Base-by-base conservation (phyloP, 208 protist genomes). In the Trypanosoma melophagium region DNA sequence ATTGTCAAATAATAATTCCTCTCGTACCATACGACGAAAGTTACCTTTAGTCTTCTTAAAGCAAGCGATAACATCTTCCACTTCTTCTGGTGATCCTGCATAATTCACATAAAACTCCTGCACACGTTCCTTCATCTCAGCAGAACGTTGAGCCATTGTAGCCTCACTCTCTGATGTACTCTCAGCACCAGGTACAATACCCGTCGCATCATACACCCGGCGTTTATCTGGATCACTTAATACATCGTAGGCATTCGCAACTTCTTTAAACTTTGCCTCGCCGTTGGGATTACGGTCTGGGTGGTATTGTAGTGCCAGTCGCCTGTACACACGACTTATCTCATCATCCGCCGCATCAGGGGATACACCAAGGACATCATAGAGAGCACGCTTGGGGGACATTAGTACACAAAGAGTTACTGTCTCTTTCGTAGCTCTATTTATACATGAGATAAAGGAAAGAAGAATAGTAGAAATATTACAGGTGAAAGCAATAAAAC, bases 211-310 rank as follows among this genome's bases (percentile, higher is more conserved):
- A 81, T 99, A 99, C 7, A 98, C 61, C n/a, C 79, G 60, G 25
- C 97, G 87, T 69, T 98, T 98, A 59, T 98, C 74, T 8, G 66
- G 31, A 63, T 99, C 97, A 60, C 66, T 81, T 9, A 99, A 86
- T 1, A 99, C 81, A n/a, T 97, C 89, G 74, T 99, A 99, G 24
- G 98, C 98, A 55, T 93, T 84, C 35, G 86, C 84, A 47, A 99
- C 92, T 44, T 78, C 59, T 58, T 94, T 94, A 74, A 97, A 97
- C 61, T 89, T 80, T 24, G 93, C 80, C 35, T 69, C 74, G 31
- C 92, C 92, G 44, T 93, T 79, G 0, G 83, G 87, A 69, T 97
- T 95, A 49, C 85, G 84, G 41, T 97, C 93, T 5, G 93, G 93
- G 70, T 97, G 93, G 75, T 88, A 95, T 60, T 91, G 60, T 2